Conservation (phyloP, 208 protist genomes). For the Tritrichomonas foetus region DNA sequence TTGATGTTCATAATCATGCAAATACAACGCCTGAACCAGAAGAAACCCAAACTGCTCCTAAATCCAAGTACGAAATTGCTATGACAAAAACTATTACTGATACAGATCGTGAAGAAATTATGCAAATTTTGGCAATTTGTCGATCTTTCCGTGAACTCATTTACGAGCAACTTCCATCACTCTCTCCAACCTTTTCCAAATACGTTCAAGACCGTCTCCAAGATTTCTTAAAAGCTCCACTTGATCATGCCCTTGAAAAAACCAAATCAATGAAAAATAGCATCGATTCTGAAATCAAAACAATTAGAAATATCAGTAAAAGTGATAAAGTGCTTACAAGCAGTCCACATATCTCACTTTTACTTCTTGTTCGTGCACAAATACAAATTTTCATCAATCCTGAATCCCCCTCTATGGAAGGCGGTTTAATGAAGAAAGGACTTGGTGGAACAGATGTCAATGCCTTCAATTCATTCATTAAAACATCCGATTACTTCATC, state of each 20-base stretch:
- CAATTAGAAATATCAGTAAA: not conserved
- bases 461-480: not conserved
- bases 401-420: not conserved
- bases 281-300: not conserved
- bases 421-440: too few species aligned
- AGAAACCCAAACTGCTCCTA: not conserved
- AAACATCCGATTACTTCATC: not conserved
- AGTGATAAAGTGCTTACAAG: not conserved
- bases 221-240: not conserved
- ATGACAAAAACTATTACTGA: not conserved
- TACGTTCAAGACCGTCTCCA: not conserved
- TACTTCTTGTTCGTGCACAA: not conserved
- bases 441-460: not conserved
- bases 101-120: not conserved
- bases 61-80: not conserved
- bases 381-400: not conserved
- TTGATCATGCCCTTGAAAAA: not conserved
- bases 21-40: not conserved
- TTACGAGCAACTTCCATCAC: not conserved
- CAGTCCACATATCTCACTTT: not conserved
- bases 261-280: not conserved
- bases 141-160: not conserved
- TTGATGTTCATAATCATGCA: not conserved
- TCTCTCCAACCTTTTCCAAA: not conserved
- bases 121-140: not conserved